Base-by-base conservation (phyloP, 371 early-diverging fungal genomes). In the Parasitella parasitica region DNA sequence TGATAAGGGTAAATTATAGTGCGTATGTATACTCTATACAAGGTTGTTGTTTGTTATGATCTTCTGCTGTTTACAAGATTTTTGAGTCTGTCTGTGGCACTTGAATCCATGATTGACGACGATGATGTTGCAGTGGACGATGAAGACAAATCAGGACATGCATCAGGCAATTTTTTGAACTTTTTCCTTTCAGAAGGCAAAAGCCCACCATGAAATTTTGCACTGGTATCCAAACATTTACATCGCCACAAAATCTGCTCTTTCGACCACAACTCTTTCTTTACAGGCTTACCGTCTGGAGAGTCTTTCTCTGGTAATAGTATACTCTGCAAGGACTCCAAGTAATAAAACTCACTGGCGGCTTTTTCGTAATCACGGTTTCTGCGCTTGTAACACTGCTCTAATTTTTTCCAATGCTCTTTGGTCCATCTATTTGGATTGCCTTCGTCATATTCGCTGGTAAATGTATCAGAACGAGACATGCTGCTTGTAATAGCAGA, bases 211-310 rank as follows among this genome's bases (percentile, higher is more conserved):
- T 61, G 52, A 12, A 41, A 56, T 9, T 50, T 50, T 20, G 28
- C 48, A 27, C 56, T 64, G 13, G 69, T 69, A 64, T 69, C 65
- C 4, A 69, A 15, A 36, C 70, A 69, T 20, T 54, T 51, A 34
- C 61, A 43, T 24, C 59, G 34, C 70, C 65, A 65, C 24, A 57
- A 6, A 11, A 64, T 50, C 8, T 61, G 39, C 6, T 64, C 62
- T 11, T 49, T 43, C 26, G 65, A 20, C 70, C 70, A 69, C 27
- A 49, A 7, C 20, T 64, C 65, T 49, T 65, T 63, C 16, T 22
- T 35, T 20, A 12, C 38, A 18, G 59, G 28, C 7, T 16, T 27
- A 11, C 38, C 57, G 20, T 34, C 30, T 6, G 13, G 27, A 16
- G 48, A 24, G 0, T 37, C 37, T 34, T n/a, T 39, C 20, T 43